Base-by-base conservation (phyloP, 2,329 filamentous ascomycete species). In the Trichoderma sp. region DNA sequence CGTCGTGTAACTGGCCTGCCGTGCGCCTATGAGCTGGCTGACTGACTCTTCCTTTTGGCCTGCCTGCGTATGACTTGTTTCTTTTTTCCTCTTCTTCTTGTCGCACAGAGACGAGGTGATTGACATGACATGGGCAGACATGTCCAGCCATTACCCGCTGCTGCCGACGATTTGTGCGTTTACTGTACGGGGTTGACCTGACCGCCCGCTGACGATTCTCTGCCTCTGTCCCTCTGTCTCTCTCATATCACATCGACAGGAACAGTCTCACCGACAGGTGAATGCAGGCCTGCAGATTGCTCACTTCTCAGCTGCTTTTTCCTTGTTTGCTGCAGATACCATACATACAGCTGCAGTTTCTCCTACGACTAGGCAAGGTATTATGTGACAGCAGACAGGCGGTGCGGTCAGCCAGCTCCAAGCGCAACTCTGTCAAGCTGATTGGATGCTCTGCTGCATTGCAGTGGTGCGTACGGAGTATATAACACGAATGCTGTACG, bases 11-110 rank as follows among this genome's bases (percentile, higher is more conserved):
- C 50, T 37, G 12, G 29, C 35, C 37, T 48, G 37, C 22, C 35
- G 50, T 65, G 63, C 63, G 34, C n/a, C 48, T 64, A 35, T 65
- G 63, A 48, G 63, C 63, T 65, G 52, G 63, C 63, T 25, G 37
- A 17, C 63, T 56, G 37, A 17, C 63, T 56, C 63, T 65, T 53
- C n/a, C n/a, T n/a, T n/a, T n/a, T n/a, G n/a, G 48, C 29, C n/a
- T 64, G 61, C 37, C 25, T 64, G 52, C 29, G 50, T 57, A 65
- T 45, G 63, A 57, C 63, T 57, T 57, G 50, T 45, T 57, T 35
- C 50, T 35, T 65, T 32, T 37, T 6, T 27, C 37, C 34, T 54
- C 35, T 17, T 48, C 27, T 25, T 56, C 25, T 39, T 25, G 32
- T 27, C 19, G 25, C 17, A 39, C 45, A 53, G 17, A 7, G 34